Conservation (phyloP, 306 rosid genomes). For the Hylodesmum podocarpum region DNA sequence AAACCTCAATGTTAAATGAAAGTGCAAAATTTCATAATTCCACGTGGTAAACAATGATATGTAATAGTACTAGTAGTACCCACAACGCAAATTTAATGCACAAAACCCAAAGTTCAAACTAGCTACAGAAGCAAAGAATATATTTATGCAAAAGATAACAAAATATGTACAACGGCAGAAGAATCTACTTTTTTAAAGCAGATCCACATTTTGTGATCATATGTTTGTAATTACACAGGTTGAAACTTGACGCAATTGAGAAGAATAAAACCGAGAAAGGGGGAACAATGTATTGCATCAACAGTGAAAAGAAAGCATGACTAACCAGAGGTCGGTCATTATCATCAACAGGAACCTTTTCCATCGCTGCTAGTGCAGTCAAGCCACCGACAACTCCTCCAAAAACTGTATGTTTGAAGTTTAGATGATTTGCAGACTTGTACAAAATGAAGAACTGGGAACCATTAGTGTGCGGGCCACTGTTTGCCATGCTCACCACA, state of each 20-base stretch:
- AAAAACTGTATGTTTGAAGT: conserved; percentile 93
- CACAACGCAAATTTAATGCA: conserved; percentile 11
- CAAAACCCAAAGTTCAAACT: conserved; percentile 15
- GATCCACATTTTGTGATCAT: conserved; percentile 24
- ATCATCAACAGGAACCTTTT: conserved; percentile 90
- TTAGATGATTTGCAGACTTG: conserved; percentile 93
- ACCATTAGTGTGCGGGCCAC: conserved; percentile 97
- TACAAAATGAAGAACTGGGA: conserved; percentile 94
- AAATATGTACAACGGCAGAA: conserved; percentile 9
- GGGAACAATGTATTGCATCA: conserved; percentile 20
- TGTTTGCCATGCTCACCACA: conserved; percentile 96
- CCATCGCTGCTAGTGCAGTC: conserved; percentile 86
- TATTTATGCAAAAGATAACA: not conserved
- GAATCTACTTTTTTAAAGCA: conserved; percentile 37
- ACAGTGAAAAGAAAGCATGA: conserved; percentile 20
- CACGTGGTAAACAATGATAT: not conserved
- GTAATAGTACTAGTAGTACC: not conserved
- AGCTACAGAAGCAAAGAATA: not conserved
- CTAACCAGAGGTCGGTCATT: conserved; percentile 84
- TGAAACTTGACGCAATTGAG: not conserved
- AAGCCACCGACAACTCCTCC: conserved; percentile 92
- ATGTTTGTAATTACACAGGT: conserved; percentile 19
- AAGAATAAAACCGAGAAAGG: conserved; percentile 13
- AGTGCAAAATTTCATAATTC: conserved; percentile 10
- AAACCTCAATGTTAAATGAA: not conserved